Percentiles rank a stretch among this genome's conserved stretches.
Conservation (phyloP, 495 filamentous ascomycete genomes). For the Penicillium tannophilum region DNA sequence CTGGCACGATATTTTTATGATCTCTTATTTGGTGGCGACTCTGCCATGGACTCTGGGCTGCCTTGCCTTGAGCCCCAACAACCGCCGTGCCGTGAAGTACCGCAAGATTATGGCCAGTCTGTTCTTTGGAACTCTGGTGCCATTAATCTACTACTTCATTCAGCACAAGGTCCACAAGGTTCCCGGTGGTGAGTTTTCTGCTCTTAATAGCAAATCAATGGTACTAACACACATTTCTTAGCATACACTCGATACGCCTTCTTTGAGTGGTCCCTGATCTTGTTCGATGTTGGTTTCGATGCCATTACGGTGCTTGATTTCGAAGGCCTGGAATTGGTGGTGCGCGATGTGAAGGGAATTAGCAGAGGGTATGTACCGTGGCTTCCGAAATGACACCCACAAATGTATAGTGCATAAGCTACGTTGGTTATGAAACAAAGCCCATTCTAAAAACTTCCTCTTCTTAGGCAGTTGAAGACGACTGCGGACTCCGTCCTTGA, state of each 20-base stretch:
- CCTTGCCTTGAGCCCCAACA: conserved; percentile 84
- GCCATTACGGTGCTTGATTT: conserved; percentile 97
- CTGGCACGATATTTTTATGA: conserved; percentile 99
- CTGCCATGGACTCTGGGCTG: conserved; percentile 95
- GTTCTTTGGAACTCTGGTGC: conserved; percentile 90
- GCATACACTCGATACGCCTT: conserved; percentile 99
- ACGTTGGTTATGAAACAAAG: conserved; percentile 34
- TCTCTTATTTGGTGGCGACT: conserved; percentile 92
- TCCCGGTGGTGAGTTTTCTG: conserved; percentile 73
- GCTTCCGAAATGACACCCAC: conserved; percentile 80
- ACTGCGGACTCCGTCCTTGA: conserved; percentile 77
- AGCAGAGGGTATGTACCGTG: conserved; percentile 99
- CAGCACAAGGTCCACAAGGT: conserved; percentile 98
- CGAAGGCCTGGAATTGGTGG: conserved; percentile 80
- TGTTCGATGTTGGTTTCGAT: conserved; percentile 96
- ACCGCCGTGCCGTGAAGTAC: conserved; percentile 81
- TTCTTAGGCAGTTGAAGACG: conserved; percentile 56
- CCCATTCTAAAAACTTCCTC: conserved; percentile 48
- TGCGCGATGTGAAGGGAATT: conserved; percentile 85
- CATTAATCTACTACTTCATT: conserved; percentile 95
- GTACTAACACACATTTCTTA: conserved; percentile 35
- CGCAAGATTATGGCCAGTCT: conserved; percentile 78
- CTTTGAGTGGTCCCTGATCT: conserved; percentile 94
- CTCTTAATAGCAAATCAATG: neutral
- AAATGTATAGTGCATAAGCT: conserved; percentile 53